Evolutionary conservation across 2,329 filamentous ascomycete species (phyloP), one percentile per base, ranked within the genome.

Genomic region (Hymenoscyphus occultus): DNA sequence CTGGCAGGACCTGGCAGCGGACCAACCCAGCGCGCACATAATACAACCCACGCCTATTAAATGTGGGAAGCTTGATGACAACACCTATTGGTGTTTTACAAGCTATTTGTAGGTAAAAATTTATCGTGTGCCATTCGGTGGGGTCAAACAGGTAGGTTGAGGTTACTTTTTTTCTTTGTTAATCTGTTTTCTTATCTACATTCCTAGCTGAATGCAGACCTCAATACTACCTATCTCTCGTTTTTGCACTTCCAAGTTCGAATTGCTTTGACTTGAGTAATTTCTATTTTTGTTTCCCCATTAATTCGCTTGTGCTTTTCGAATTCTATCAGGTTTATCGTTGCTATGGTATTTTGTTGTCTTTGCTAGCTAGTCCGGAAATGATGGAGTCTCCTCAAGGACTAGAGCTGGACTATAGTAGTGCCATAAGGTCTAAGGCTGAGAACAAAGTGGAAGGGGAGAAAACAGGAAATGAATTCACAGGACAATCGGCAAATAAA

Each of bases 191-290:
- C 48, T 54, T 14, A 54, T 54, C 48, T 12, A 54, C 48, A 54
- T 54, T 54, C 48, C 48, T 54, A 19, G 48, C n/a, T 28, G 19
- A 54, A 54, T 54, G 48, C 48, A 54, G 48, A 54, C 22, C 22
- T 54, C 45, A 28, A 51, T 28, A 51, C 35, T 35, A 35, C 7
- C 32, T 5, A 19, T 9, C 45, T 51, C 48, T 51, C n/a, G 22
- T 28, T 28, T 54, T 28, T 22, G 22, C 35, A 62, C 9, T 10
- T 35, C 48, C 22, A 54, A 12, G 48, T 54, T 4, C 10, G 48
- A 28, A 54, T 54, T 28, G 12, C 19, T 54, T 54, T 22, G 3
- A 54, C 5, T 9, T 19, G 19, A 9, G 45, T 9, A 22, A 51
- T 12, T 51, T n/a, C 22, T 22, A 22, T 51, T 22, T 48, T 19